Conservation (phyloP, 768 basidiomycete species). For the Trametes cubensis region DNA sequence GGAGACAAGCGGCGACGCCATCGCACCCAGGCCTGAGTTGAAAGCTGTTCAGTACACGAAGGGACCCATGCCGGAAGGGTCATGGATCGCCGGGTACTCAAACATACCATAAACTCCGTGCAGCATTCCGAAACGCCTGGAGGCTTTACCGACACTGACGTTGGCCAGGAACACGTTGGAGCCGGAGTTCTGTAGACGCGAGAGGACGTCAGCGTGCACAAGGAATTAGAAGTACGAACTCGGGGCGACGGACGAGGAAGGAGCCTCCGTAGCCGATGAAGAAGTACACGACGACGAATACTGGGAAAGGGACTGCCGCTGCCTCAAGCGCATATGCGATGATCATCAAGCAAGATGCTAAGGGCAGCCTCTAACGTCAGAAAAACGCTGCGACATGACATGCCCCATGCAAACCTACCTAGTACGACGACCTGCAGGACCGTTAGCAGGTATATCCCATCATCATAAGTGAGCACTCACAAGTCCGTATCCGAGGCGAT, state of each 20-base stretch:
- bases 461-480: conserved; percentile 28
- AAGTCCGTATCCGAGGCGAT: conserved; percentile 50
- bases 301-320: conserved; percentile 63
- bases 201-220: background rate
- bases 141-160: conserved; percentile 49
- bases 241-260: conserved; percentile 4
- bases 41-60: too few species aligned
- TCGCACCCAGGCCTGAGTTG: conserved; percentile 41
- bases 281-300: conserved; percentile 52
- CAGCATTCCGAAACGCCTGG: conserved; percentile 55
- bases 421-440: conserved; percentile 3
- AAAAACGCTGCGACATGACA: too few species aligned
- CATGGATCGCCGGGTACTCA: background rate
- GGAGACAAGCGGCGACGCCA: conserved; percentile 51
- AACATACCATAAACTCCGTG: conserved; percentile 56
- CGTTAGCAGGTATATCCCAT: too few species aligned
- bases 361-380: too few species aligned
- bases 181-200: conserved; percentile 59
- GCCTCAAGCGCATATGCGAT: conserved; percentile 56
- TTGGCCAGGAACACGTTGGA: conserved; percentile 70
- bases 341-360: conserved; percentile 55
- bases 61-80: too few species aligned
- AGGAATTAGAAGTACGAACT: background rate
- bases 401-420: background rate
- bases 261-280: conserved; percentile 51